phyloP scores from a whole-genome alignment of 2,329 filamentous ascomycete species.

The Thielaviopsis euricoi region DNA sequence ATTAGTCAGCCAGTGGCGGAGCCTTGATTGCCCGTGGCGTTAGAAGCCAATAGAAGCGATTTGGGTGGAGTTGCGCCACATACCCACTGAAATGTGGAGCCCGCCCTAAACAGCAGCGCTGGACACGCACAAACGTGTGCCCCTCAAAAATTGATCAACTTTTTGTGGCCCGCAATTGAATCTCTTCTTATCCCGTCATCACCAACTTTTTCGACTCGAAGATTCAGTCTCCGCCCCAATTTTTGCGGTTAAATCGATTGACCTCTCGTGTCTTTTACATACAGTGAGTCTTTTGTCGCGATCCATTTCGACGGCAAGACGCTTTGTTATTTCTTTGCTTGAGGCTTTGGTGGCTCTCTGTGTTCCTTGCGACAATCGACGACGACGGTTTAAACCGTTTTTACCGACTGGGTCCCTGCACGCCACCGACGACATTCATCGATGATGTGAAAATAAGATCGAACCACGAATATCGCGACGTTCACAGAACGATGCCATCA shows the following conservation, averaged over 20 bases:
- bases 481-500: neutral
- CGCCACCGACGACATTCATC: neutral
- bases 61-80: neutral
- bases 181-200: constrained; percentile 10
- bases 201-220: constrained; percentile 50
- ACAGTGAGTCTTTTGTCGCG: constrained; percentile 20
- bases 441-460: neutral
- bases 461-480: neutral
- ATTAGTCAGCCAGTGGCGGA: neutral
- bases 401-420: neutral
- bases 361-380: neutral
- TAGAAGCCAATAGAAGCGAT: neutral
- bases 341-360: neutral
- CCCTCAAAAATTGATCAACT: neutral
- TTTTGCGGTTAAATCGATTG: constrained; percentile 98
- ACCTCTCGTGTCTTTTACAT: constrained; percentile 61
- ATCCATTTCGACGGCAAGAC: neutral
- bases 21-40: neutral
- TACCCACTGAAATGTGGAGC: neutral
- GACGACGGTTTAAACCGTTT: neutral
- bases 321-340: neutral
- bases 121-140: neutral
- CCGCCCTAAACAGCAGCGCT: neutral
- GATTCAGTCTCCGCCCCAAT: constrained; percentile 97
- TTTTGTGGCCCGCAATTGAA: constrained; percentile 9